Conservation (phyloP, 1,284 basidiomycete genomes). For the Neolentinus lepideus region DNA sequence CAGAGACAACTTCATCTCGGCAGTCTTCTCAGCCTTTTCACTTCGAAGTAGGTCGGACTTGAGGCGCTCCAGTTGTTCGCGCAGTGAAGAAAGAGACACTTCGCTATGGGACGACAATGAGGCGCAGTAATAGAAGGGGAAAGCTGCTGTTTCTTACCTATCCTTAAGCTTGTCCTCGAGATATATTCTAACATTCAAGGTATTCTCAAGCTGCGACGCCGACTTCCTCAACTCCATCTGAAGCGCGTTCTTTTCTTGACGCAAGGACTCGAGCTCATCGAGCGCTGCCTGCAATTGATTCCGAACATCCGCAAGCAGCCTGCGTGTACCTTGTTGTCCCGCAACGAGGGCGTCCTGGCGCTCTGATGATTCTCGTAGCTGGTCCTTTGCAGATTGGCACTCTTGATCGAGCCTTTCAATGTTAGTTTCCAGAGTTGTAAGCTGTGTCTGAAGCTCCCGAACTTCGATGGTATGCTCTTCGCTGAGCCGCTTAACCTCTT, state of each 20-base stretch:
- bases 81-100: conserved; percentile 32
- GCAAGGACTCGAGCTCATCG: conserved; percentile 34
- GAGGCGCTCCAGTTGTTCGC: conserved; percentile 37
- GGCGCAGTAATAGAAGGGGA: conserved; percentile 4
- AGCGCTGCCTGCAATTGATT: conserved; percentile 22
- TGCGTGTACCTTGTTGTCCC: conserved; percentile 20
- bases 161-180: conserved; percentile 57
- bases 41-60: conserved; percentile 37
- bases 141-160: conserved; percentile 30
- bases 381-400: conserved; percentile 6
- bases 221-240: conserved; percentile 50
- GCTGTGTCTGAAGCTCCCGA: conserved; percentile 15
- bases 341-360: conserved; percentile 19
- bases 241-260: conserved; percentile 41
- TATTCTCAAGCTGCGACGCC: conserved; percentile 57
- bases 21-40: conserved; percentile 51
- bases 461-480: conserved; percentile 14
- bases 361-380: conserved; percentile 20
- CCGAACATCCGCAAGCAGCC: conserved; percentile 20
- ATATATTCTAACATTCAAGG: conserved; percentile 47
- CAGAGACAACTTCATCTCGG: conserved; percentile 57
- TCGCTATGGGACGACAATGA: conserved; percentile 31
- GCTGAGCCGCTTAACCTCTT: conserved; percentile 18
- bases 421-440: conserved; percentile 27
- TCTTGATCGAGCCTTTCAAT: conserved; percentile 24